phyloP scores from a whole-genome alignment of 2,329 filamentous ascomycete species.

The Fusarium austroafricanum region DNA sequence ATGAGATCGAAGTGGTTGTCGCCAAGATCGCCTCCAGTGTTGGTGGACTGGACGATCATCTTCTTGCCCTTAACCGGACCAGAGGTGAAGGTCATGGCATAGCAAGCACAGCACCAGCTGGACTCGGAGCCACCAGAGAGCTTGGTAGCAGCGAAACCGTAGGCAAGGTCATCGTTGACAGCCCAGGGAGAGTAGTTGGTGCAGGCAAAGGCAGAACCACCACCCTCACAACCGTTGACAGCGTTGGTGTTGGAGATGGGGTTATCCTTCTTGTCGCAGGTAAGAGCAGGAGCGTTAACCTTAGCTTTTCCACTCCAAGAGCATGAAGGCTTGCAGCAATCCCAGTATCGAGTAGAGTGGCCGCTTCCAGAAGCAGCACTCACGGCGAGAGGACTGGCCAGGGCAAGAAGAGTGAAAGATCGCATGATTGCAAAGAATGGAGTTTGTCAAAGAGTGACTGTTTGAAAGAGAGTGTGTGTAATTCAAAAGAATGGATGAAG shows the following conservation, averaged over 20 bases:
- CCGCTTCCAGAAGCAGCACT: conserved; percentile 46
- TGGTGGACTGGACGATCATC: conserved; percentile 73
- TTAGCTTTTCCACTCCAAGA: conserved; percentile 68
- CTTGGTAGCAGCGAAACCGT: conserved; percentile 72
- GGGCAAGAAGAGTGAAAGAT: conserved; percentile 41
- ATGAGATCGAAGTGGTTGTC: conserved; percentile 69
- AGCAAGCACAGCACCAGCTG: conserved; percentile 75
- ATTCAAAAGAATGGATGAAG: conserved; percentile 31
- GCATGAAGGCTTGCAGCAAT: conserved; percentile 79
- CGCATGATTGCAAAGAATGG: conserved; percentile 35
- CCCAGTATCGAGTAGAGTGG: conserved; percentile 61
- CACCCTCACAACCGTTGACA: conserved; percentile 66
- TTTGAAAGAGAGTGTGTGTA: conserved; percentile 31
- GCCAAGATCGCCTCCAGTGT: conserved; percentile 69
- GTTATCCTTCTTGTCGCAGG: conserved; percentile 66
- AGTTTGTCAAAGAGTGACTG: conserved; percentile 25
- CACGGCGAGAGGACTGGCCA: conserved; percentile 41
- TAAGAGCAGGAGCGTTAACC: conserved; percentile 61
- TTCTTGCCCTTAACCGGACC: conserved; percentile 67
- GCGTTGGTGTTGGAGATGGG: conserved; percentile 63
- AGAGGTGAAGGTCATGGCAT: conserved; percentile 65
- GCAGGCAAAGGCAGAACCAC: conserved; percentile 71
- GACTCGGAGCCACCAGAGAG: conserved; percentile 66
- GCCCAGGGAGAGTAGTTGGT: conserved; percentile 72
- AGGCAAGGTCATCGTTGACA: conserved; percentile 67